A percentile compares a stretch with the other conserved stretches of the same genome.
Evolutionary conservation across 148 eudicot species (phyloP).

Genomic region (Talinum fruticosum): DNA sequence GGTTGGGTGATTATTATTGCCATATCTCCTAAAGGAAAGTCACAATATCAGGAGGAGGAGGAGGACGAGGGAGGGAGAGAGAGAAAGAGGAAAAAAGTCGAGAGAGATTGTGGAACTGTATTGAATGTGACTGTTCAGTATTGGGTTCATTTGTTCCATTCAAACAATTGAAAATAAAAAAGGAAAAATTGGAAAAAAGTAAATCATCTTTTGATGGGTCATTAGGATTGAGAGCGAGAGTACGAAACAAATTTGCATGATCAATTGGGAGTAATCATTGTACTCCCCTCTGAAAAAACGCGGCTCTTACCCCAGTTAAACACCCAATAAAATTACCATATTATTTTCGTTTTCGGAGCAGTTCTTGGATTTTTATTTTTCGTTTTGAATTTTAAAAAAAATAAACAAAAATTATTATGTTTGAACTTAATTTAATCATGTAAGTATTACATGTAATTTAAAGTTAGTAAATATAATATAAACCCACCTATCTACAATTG

Average conservation of each 20-base stretch:
- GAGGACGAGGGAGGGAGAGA: slow-evolving; percentile 5
- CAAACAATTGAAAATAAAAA: slow-evolving; percentile 1
- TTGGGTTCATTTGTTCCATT: slow-evolving; percentile 17
- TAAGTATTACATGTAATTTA: too few relatives aligned
- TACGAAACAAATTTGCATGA: slow-evolving; percentile 15
- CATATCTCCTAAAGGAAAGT: slow-evolving; percentile 23
- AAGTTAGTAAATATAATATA: too few relatives aligned
- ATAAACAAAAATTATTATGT: too few relatives aligned
- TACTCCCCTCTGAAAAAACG: slow-evolving; percentile 27
- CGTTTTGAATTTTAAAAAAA: too few relatives aligned
- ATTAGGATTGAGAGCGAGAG: slow-evolving; percentile 27
- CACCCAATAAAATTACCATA: too few relatives aligned
- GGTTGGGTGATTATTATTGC: slow-evolving; percentile 7
- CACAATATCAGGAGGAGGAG: not conserved
- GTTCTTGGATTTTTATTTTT: too few relatives aligned
- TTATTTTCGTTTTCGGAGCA: too few relatives aligned
- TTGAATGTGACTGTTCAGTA: slow-evolving; percentile 34
- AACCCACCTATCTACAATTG: too few relatives aligned
- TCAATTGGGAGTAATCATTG: slow-evolving; percentile 33
- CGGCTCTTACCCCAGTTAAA: slow-evolving; percentile 19
- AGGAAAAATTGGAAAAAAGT: not conserved
- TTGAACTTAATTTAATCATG: too few relatives aligned
- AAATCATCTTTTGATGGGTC: slow-evolving; percentile 10
- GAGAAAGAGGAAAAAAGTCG: slow-evolving; percentile 24
- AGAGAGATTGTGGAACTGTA: slow-evolving; percentile 28